Evolutionary conservation across 495 filamentous ascomycete species (phyloP), one percentile per base, ranked within the genome.

Genomic region (Polyplosphaeria fusca): DNA sequence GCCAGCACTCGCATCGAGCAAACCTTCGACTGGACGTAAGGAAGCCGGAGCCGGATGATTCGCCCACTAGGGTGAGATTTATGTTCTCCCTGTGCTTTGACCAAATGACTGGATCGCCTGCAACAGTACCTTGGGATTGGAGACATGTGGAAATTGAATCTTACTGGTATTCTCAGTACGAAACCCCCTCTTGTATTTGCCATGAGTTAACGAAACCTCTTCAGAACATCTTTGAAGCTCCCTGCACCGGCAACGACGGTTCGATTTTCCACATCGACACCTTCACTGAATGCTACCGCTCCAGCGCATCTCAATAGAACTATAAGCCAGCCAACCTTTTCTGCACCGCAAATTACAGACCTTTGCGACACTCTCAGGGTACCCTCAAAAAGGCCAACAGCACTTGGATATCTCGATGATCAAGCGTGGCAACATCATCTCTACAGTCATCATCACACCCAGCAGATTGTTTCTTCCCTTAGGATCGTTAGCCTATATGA

Each of bases 11-110:
- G 19, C 68, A 70, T 35, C 40, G 49, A 22, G 68, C 61, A 5
- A 65, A 55, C 20, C 30, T 70, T 14, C 67, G 61, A 28, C 40
- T 70, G 2, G 67, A 69, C 42, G 44, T 55, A 2, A 62, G 67
- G 42, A 45, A 46, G n/a, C 24, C 45, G n/a, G 14, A 46, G 30
- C 18, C 30, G 12, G 4, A 18, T 43, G 30, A 52, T 19, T 28
- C 37, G 44, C 7, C 13, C 44, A 39, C 46, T 23, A 30, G 47
- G 44, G 67, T 68, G 48, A 53, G 54, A 7, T 41, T 68, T 19
- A 19, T 67, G 27, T 39, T 68, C 32, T n/a, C n/a, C n/a, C n/a
- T n/a, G n/a, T 58, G 59, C 18, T 67, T 67, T 35, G 61, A 56
- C 14, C 25, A 40, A 13, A 39, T 32, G 14, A 26, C 7, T 4